These are phyloP conservation scores for Chenopodium berlandieri DNA, from an alignment of 148 eudicot genomes.

Conservation along the genomic window DNA sequence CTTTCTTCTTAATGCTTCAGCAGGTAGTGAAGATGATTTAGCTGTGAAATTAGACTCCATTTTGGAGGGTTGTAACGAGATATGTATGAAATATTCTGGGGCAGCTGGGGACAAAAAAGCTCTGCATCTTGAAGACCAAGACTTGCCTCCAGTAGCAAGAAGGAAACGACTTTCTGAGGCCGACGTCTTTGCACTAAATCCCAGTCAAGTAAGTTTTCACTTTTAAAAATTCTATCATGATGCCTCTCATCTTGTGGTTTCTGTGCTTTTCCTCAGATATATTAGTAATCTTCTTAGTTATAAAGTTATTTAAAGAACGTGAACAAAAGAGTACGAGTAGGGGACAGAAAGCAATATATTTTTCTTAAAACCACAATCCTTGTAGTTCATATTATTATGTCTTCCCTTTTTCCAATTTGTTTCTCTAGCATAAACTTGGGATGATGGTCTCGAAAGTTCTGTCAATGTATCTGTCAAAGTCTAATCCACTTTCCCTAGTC, in stretches of 20 bases:
- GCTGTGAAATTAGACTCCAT: slow-evolving; percentile 45
- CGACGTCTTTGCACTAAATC: slow-evolving; percentile 31
- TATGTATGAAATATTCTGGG: slow-evolving; percentile 23
- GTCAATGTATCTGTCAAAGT: too few species aligned
- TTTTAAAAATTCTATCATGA: not conserved
- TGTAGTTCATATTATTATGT: not conserved
- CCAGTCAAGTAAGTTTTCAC: slow-evolving; percentile 47
- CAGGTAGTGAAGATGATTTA: slow-evolving; percentile 51
- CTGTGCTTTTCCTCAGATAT: not conserved
- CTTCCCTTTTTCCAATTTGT: not conserved
- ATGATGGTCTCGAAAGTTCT: not conserved
- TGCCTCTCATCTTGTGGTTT: not conserved
- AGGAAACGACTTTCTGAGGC: slow-evolving; percentile 50
- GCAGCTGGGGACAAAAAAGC: slow-evolving; percentile 25
- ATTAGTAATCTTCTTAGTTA: not conserved
- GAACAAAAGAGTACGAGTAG: not conserved
- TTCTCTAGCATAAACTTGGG: not conserved
- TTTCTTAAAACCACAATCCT: not conserved
- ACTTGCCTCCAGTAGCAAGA: slow-evolving; percentile 20
- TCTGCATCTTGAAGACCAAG: slow-evolving; percentile 25
- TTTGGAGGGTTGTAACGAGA: slow-evolving; percentile 42
- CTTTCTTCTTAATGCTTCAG: slow-evolving; percentile 8
- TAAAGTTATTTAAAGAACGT: not conserved
- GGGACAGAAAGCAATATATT: too few species aligned
- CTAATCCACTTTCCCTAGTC: not conserved